Conservation (phyloP, 139 green algal species). For the Coelastrella sp. region DNA sequence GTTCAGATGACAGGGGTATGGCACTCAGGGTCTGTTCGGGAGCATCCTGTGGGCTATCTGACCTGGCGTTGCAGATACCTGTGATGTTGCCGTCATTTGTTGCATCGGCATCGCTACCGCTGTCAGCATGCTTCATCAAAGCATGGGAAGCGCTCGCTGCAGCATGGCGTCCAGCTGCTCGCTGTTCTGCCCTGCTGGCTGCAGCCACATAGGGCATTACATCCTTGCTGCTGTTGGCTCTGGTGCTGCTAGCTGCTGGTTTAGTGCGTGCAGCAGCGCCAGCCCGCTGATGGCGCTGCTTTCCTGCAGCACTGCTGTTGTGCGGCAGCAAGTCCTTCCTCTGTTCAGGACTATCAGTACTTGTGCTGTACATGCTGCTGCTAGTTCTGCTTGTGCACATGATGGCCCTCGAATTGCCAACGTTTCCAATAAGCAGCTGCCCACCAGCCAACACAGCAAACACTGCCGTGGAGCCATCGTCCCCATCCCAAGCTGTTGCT, state of each 20-base stretch:
- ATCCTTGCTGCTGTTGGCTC: background rate
- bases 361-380: background rate
- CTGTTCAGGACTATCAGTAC: background rate
- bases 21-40: background rate
- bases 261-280: background rate
- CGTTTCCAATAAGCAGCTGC: slow-evolving; percentile 53
- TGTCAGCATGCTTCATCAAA: no score
- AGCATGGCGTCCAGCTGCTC: no score
- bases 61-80: background rate
- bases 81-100: background rate
- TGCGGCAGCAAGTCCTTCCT: no score
- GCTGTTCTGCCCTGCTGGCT: no score
- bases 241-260: slow-evolving; percentile 11
- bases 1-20: slow-evolving; percentile 45
- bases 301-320: background rate
- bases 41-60: background rate
- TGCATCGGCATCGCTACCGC: no score
- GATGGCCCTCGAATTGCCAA: slow-evolving; percentile 65
- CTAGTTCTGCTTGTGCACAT: slow-evolving; percentile 48
- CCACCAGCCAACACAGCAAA: slow-evolving; percentile 53
- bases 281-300: background rate
- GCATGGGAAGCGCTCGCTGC: no score
- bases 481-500: slow-evolving; percentile 12
- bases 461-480: slow-evolving; percentile 63
- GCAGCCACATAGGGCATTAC: no score